Base-by-base conservation (phyloP, 139 green algal genomes). In the Chlorella ohadii region DNA sequence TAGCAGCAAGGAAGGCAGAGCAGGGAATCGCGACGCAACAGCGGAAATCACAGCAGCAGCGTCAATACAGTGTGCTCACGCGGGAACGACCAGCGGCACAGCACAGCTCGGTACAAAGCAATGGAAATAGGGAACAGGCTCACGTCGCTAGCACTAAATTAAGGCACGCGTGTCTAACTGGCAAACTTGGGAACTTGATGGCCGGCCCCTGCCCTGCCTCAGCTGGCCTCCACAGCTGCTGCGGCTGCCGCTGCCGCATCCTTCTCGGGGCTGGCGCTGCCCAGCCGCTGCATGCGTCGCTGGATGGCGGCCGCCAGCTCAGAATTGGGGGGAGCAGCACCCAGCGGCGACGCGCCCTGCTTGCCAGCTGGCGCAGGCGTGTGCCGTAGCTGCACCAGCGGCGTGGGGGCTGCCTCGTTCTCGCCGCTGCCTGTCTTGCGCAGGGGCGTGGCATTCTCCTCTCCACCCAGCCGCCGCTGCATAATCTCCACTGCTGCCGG, bases 401-500 rank as follows among this genome's bases (percentile, higher is more conserved):
- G 80, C 22, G 80, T 80, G 31, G 23, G 25, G 13, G 68, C 67
- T 9, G 34, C 41, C 0, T 22, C 68, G 5, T 67, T 33, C 34
- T 61, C 68, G 5, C 34, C 68, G 36, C 68, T 31, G 22, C 72
- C 39, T 15, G 61, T 65, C 71, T 74, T 81, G 19, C 41, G 61
- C 56, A 86, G 81, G 4, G 70, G 70, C 20, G 72, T 81, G 31
- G 57, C 72, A 3, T 39, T 67, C 1, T 81, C 81, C 3, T 28
- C 56, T 2, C 78, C 44, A 2, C 59, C 81, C 59, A 84, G 11
- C 39, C 59, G 23, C 4, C 68, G 51, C 23, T 66, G 68, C 68
- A 84, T 63, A 23, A 87, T 84, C 70, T 87, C 83, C 31, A 87
- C 63, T 0, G 83, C 83, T 16, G 83, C 83, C 0, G 83, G 83